Percentiles rank a stretch among this genome's conserved stretches.
Conservation (phyloP, 1,139 yeast genomes). For the Sugiyamaella grinbergsii region DNA sequence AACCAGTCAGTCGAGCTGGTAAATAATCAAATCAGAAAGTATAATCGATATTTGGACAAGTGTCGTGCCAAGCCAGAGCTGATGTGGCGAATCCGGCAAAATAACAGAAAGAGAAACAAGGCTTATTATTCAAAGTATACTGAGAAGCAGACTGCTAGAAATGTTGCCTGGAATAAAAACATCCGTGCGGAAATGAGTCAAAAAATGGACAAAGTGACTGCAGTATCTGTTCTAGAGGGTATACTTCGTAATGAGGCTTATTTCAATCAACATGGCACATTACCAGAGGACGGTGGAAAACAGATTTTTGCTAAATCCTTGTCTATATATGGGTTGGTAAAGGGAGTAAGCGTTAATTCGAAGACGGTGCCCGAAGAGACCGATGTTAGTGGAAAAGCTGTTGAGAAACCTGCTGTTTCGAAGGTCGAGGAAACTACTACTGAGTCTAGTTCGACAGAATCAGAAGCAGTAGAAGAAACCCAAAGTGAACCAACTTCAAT, state of each 20-base stretch:
- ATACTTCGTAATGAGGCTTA: slow-evolving; percentile 45
- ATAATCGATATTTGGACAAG: slow-evolving; percentile 68
- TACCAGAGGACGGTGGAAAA: slow-evolving; percentile 31
- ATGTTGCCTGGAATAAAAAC: slow-evolving; percentile 38
- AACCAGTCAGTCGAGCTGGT: slow-evolving; percentile 68
- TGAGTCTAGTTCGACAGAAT: slow-evolving; percentile 13
- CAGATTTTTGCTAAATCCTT: slow-evolving; percentile 32
- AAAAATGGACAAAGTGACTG: slow-evolving; percentile 36
- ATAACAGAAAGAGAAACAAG: slow-evolving; percentile 45
- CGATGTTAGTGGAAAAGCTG: not conserved
- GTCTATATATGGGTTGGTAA: slow-evolving; percentile 34
- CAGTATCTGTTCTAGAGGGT: slow-evolving; percentile 49
- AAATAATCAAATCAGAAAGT: slow-evolving; percentile 66
- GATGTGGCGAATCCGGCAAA: slow-evolving; percentile 57
- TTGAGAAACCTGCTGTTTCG: slow-evolving; percentile 8
- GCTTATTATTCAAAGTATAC: slow-evolving; percentile 25
- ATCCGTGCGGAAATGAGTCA: slow-evolving; percentile 43
- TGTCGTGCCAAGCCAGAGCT: slow-evolving; percentile 62
- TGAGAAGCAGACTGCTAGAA: slow-evolving; percentile 26
- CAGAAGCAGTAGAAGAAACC: slow-evolving; percentile 15
- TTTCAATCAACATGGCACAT: slow-evolving; percentile 32
- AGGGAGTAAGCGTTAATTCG: slow-evolving; percentile 27
- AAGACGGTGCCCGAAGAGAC: not conserved
- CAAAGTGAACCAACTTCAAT: slow-evolving; percentile 19
- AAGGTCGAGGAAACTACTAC: slow-evolving; percentile 16